Conservation (phyloP, 768 basidiomycete genomes). For the Collybia nuda region DNA sequence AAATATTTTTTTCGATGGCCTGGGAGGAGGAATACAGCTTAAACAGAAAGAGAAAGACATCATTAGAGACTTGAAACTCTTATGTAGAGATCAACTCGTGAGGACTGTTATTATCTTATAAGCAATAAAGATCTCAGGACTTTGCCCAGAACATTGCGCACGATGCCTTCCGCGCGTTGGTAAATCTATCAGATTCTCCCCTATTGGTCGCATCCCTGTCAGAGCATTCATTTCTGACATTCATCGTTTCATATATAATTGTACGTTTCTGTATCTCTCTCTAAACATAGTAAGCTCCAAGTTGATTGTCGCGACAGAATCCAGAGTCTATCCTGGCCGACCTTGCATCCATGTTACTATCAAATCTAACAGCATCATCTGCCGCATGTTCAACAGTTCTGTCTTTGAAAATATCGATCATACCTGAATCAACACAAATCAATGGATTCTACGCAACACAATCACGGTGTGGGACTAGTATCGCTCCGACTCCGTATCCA, state of each 20-base stretch:
- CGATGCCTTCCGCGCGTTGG: conserved; percentile 90
- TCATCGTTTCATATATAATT: conserved; percentile 87
- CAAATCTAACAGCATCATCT: conserved; percentile 85
- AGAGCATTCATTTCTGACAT: conserved; percentile 72
- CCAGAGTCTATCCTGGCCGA: conserved; percentile 90
- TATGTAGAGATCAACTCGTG: conserved; percentile 89
- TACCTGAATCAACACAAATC: conserved; percentile 43
- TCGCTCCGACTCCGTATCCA: conserved; percentile 73
- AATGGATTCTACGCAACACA: conserved; percentile 69
- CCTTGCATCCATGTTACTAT: conserved; percentile 94
- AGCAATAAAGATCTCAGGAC: conserved; percentile 8
- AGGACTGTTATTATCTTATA: conserved; percentile 13
- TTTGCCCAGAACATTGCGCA: conserved; percentile 76
- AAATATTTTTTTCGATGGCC: conserved; percentile 69
- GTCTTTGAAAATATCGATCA: conserved; percentile 62
- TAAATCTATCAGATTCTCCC: conserved; percentile 89
- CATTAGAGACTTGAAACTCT: conserved; percentile 77
- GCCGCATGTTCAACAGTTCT: conserved; percentile 65
- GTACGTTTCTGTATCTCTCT: conserved; percentile 43
- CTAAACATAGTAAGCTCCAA: neutral
- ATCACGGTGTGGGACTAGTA: conserved; percentile 79
- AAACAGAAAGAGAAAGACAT: conserved; percentile 62
- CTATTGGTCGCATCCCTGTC: conserved; percentile 64
- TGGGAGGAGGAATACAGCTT: conserved; percentile 53
- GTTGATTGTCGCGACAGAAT: conserved; percentile 48